Evolutionary conservation across 345 rosid genomes (phyloP).

Genomic region (Gossypium thurberi): DNA sequence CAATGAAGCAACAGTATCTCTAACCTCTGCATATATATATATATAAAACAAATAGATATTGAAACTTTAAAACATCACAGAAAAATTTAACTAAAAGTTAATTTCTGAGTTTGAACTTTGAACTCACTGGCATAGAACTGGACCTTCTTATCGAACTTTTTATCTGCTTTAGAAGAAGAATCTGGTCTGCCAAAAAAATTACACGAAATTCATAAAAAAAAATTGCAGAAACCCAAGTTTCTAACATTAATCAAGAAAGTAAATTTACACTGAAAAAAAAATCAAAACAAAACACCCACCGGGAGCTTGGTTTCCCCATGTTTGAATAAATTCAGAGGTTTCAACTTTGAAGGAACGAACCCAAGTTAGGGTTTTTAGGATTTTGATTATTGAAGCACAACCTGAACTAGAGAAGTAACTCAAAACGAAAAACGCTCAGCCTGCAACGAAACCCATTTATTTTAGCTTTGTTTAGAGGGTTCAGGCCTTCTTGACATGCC

Average conservation of each 20-base stretch:
- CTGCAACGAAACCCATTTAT: background rate
- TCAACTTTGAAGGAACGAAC: background rate
- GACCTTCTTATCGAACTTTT: conserved; percentile 51
- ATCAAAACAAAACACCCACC: background rate
- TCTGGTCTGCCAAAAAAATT: conserved; percentile 19
- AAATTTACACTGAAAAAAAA: background rate
- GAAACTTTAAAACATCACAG: background rate
- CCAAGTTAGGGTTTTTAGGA: background rate
- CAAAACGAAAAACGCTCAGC: background rate
- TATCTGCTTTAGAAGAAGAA: conserved; percentile 34
- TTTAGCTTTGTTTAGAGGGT: background rate
- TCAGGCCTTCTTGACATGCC: background rate
- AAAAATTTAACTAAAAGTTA: background rate
- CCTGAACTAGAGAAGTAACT: background rate
- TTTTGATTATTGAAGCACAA: background rate
- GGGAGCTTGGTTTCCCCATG: conserved; percentile 4
- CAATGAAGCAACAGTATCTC: conserved; percentile 48
- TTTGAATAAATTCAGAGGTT: background rate
- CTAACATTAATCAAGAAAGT: too few relatives aligned
- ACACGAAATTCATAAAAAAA: background rate
- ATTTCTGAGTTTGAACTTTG: background rate
- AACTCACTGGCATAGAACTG: conserved; percentile 52
- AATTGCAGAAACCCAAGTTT: background rate
- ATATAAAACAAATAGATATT: background rate
- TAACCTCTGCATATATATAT: conserved; percentile 45